Conservation (phyloP, 192 early-diverging fungal species). For the Backusella luteola region DNA sequence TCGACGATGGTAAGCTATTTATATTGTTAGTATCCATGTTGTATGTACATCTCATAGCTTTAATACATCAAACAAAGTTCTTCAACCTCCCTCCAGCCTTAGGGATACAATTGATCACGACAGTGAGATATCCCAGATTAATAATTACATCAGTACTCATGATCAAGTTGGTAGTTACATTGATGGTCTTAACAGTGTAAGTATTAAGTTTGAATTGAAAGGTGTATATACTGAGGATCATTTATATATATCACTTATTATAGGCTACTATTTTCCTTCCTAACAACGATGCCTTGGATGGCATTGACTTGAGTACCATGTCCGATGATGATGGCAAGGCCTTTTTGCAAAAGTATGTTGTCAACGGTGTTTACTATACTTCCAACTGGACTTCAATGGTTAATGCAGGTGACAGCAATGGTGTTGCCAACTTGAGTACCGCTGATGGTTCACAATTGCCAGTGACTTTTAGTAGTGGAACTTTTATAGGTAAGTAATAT, state of each 20-base stretch:
- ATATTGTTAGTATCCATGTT: not conserved
- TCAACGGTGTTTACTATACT: not conserved
- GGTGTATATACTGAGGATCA: no score
- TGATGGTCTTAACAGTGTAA: slow-evolving; percentile 9
- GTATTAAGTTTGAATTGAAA: not conserved
- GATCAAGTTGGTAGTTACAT: not conserved
- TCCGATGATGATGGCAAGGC: not conserved
- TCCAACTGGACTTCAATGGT: not conserved
- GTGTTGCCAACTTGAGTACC: not conserved
- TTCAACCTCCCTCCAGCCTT: not conserved
- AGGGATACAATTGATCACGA: not conserved
- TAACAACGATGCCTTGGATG: not conserved
- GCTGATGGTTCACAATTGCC: not conserved
- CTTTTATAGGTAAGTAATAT: not conserved
- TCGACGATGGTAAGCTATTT: slow-evolving; percentile 1
- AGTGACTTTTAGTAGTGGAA: not conserved
- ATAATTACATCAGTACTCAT: not conserved
- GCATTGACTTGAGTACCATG: not conserved
- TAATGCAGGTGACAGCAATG: not conserved
- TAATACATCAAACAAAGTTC: not conserved
- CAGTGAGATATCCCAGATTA: not conserved
- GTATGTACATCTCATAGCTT: not conserved
- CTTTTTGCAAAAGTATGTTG: not conserved
- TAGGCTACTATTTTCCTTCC: slow-evolving; percentile 6
- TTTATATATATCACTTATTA: not conserved